phyloP scores from a whole-genome alignment of 2,329 filamentous ascomycete species.

The Beauveria scarabaeidicola region DNA sequence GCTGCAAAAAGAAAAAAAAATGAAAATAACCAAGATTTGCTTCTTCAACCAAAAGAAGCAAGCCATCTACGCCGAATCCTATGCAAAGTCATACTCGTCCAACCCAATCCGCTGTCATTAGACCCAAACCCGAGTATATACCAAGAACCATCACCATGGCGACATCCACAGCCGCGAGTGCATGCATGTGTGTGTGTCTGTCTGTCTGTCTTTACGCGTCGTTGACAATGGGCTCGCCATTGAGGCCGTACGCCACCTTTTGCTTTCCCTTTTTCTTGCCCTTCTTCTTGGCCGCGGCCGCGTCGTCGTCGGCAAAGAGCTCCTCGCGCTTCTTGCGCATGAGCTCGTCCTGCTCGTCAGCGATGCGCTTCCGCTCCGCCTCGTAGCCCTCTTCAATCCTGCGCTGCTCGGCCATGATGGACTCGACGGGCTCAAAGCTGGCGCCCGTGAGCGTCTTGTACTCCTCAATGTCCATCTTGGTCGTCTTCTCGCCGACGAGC shows the following conservation, averaged over 20 bases:
- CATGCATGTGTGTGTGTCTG: too few relatives aligned
- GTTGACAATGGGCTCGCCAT: conserved; percentile 26
- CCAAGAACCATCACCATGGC: too few relatives aligned
- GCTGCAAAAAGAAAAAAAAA: conserved; percentile 5
- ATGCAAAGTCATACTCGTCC: conserved; percentile 2
- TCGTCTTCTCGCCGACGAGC: conserved; percentile 51
- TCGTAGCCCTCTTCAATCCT: conserved; percentile 37
- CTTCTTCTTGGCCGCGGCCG: conserved; percentile 22
- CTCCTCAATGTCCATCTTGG: conserved; percentile 51
- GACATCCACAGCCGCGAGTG: too few relatives aligned
- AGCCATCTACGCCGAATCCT: background rate
- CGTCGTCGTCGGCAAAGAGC: conserved; percentile 36
- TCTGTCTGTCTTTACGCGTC: conserved; percentile 13
- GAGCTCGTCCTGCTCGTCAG: conserved; percentile 39
- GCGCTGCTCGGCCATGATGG: conserved; percentile 47
- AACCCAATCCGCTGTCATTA: background rate
- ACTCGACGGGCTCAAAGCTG: conserved; percentile 47
- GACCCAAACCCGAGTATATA: too few relatives aligned
- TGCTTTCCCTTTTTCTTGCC: conserved; percentile 25
- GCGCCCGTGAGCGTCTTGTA: conserved; percentile 46
- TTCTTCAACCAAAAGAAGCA: background rate
- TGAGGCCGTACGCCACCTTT: conserved; percentile 27
- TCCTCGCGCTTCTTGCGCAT: conserved; percentile 40
- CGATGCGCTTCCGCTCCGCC: conserved; percentile 32
- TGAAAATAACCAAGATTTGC: conserved; percentile 14